These are phyloP conservation scores for Tetragonia tetragonoides DNA, from an alignment of 148 eudicot genomes.

Conservation along the genomic window DNA sequence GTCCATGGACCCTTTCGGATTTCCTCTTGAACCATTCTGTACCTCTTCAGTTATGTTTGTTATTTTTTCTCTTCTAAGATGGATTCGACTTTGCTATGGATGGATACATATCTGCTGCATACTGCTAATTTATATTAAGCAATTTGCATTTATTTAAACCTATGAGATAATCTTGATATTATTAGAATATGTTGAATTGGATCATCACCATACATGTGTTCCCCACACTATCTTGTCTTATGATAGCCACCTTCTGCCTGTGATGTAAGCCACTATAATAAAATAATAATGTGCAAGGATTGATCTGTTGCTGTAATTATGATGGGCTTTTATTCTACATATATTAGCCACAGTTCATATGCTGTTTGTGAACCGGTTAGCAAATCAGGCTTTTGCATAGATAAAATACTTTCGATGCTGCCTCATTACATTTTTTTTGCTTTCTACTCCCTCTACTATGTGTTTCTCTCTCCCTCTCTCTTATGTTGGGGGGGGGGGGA, in stretches of 20 bases:
- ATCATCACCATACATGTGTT: slow-evolving; percentile 63
- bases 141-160: slow-evolving; percentile 26
- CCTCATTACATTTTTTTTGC: background rate
- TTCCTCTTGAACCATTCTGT: slow-evolving; percentile 50
- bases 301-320: slow-evolving; percentile 51
- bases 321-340: slow-evolving; percentile 20
- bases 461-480: background rate
- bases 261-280: slow-evolving; percentile 61
- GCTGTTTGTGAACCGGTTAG: slow-evolving; percentile 9
- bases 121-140: slow-evolving; percentile 32
- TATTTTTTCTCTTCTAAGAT: slow-evolving; percentile 19
- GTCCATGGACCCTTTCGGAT: slow-evolving; percentile 93
- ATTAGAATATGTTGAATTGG: slow-evolving; percentile 30
- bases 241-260: slow-evolving; percentile 44
- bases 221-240: slow-evolving; percentile 32
- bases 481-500: background rate
- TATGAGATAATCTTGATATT: slow-evolving; percentile 31
- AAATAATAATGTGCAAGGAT: slow-evolving; percentile 23
- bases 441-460: background rate
- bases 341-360: slow-evolving; percentile 14
- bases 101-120: slow-evolving; percentile 23
- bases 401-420: background rate
- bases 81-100: slow-evolving; percentile 16
- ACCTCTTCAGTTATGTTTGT: slow-evolving; percentile 2
- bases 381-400: slow-evolving; percentile 16